phyloP scores from a whole-genome alignment of 75 land plant genomes.

The Sequoiadendron giganteum region DNA sequence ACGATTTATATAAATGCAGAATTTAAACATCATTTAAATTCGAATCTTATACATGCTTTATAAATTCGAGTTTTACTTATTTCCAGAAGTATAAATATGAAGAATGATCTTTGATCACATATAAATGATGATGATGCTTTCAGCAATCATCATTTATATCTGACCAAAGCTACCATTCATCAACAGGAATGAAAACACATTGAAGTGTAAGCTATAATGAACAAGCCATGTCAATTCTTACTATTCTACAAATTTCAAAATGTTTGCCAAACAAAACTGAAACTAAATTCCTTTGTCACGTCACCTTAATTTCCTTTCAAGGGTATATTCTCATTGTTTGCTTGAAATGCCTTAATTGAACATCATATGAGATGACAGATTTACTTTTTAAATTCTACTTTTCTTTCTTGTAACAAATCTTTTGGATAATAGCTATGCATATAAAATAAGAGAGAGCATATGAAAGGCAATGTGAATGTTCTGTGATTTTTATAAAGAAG shows the following conservation, averaged over 20 bases:
- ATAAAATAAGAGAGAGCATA: background rate
- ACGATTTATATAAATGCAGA: too few relatives aligned
- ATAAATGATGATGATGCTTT: too few relatives aligned
- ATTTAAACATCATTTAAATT: too few relatives aligned
- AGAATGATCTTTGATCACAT: too few relatives aligned
- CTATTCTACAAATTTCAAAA: background rate
- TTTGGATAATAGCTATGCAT: background rate
- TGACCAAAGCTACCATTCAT: too few relatives aligned
- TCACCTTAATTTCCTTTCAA: background rate
- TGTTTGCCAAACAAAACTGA: background rate
- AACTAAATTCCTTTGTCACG: background rate
- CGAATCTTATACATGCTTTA: too few relatives aligned
- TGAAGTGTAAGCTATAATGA: background rate
- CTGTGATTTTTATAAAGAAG: background rate
- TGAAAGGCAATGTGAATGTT: background rate
- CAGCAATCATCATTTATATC: too few relatives aligned
- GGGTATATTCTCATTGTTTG: background rate
- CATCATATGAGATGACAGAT: background rate
- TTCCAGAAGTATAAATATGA: too few relatives aligned
- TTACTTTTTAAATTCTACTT: background rate
- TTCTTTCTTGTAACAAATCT: background rate
- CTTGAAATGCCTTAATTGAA: background rate
- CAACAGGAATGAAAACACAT: background rate
- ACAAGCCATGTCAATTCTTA: background rate
- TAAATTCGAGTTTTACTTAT: too few relatives aligned